These are phyloP conservation scores for Daldinia childiae DNA, from an alignment of 495 filamentous ascomycete species.

Conservation along the genomic window DNA sequence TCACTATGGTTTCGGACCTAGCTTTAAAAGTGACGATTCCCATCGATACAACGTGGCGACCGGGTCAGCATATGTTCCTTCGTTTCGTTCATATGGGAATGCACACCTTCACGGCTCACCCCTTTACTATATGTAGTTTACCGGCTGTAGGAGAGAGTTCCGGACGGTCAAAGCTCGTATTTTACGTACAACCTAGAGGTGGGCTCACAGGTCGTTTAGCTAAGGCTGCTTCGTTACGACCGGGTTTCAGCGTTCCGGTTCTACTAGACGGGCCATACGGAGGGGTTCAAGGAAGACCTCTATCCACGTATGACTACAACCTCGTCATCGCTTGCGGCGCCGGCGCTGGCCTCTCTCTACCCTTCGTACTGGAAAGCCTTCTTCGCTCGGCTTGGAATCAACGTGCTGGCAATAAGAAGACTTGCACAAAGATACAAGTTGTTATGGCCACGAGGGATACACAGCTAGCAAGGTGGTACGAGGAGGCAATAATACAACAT, in stretches of 20 bases:
- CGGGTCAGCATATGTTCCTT: slow-evolving; percentile 83
- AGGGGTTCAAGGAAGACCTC: slow-evolving; percentile 52
- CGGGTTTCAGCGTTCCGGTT: slow-evolving; percentile 61
- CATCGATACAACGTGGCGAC: slow-evolving; percentile 70
- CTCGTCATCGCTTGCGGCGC: slow-evolving; percentile 66
- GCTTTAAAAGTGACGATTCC: slow-evolving; percentile 58
- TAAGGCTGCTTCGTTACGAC: slow-evolving; percentile 10
- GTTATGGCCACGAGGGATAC: slow-evolving; percentile 49
- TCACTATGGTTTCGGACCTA: slow-evolving; percentile 54
- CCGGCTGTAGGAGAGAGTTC: slow-evolving; percentile 48
- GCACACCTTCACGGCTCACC: slow-evolving; percentile 72
- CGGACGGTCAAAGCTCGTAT: slow-evolving; percentile 29
- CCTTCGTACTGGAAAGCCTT: slow-evolving; percentile 49
- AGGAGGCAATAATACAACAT: slow-evolving; percentile 39
- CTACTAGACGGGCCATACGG: slow-evolving; percentile 83
- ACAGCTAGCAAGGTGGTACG: slow-evolving; percentile 46
- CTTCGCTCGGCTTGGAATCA: slow-evolving; percentile 23
- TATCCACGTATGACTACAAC: slow-evolving; percentile 47
- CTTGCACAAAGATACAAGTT: slow-evolving; percentile 41
- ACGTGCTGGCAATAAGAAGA: slow-evolving; percentile 4
- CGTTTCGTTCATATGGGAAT: slow-evolving; percentile 73
- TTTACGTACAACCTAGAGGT: slow-evolving; percentile 40
- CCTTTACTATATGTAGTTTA: slow-evolving; percentile 79
- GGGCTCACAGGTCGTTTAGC: slow-evolving; percentile 40
- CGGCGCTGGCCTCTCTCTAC: slow-evolving; percentile 62